Evolutionary conservation across 1,284 basidiomycete genomes (phyloP).

Genomic region (Fomitopsis palustris): DNA sequence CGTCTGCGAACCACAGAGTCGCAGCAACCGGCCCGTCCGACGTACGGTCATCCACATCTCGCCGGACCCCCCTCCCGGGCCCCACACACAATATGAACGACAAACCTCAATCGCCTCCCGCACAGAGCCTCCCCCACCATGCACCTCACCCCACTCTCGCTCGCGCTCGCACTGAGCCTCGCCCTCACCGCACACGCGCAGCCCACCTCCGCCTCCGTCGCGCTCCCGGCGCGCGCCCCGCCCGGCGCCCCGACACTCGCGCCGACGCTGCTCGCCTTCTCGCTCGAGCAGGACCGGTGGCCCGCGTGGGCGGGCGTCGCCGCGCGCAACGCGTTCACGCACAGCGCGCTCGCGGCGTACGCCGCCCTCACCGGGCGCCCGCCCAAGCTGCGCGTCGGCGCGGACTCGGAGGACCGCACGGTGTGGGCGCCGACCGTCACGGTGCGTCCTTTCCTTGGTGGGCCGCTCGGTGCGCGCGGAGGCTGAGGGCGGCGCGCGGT

Average conservation of each 20-base stretch:
- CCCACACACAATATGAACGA: no score
- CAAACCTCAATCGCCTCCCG: no score
- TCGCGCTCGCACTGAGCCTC: background rate
- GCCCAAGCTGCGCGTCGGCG: conserved; percentile 60
- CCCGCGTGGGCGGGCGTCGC: conserved; percentile 55
- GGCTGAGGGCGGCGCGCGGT: background rate
- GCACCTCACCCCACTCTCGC: background rate
- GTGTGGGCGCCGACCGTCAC: conserved; percentile 44
- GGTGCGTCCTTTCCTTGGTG: conserved; percentile 27
- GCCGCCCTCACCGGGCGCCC: conserved; percentile 47
- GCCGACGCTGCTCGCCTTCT: conserved; percentile 51
- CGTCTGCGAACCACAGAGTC: no score
- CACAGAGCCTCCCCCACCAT: background rate
- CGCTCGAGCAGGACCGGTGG: conserved; percentile 70
- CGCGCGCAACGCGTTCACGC: conserved; percentile 50
- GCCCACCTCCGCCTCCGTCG: conserved; percentile 18
- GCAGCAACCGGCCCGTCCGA: no score
- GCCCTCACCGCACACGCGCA: background rate
- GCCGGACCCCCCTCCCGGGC: no score
- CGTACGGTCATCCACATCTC: no score
- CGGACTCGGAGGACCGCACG: conserved; percentile 61
- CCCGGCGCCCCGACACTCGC: conserved; percentile 18
- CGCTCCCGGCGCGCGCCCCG: conserved; percentile 18
- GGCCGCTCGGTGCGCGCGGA: background rate
- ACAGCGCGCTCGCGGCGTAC: conserved; percentile 54